Evolutionary conservation across 139 green algal genomes (phyloP), one percentile per base, ranked within the genome.

Genomic region (Chlamydomonas applanata): DNA sequence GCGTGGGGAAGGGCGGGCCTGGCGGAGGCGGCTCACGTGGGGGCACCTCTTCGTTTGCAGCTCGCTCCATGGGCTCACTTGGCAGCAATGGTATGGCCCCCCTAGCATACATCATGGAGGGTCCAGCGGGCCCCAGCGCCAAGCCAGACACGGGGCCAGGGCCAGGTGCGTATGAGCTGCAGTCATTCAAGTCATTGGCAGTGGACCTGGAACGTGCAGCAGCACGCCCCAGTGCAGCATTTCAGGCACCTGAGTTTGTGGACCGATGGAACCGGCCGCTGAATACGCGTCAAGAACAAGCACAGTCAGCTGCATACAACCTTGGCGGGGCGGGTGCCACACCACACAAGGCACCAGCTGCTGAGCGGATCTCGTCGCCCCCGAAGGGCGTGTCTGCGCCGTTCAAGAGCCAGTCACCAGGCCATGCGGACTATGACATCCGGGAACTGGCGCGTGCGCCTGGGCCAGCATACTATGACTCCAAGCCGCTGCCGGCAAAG

Each of bases 1-100:
- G 29, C 25, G 17, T 30, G 25, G 59, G 59, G 11, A 66, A 66
- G 30, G 59, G 59, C 3, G 59, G 59, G 59, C n/a, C 59, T 40
- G 59, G 59, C 9, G 59, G 59, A 19, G 59, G 59, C 22, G 30
- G 17, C 32, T 52, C 34, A 40, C 32, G 36, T 13, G 5, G 13
- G 20, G 32, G 62, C 62, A 69, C 62, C 32, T 69, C 62, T 29
- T 49, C 62, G 17, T 69, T 69, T 52, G 62, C 62, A 53, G 62
- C 32, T 11, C 62, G 62, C 14, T 69, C 62, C 30, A 53, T 30
- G 27, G 20, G 25, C 5, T 69, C 62, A 17, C 32, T 69, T 13
- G 7, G 11, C 7, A 49, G 40, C 40, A 52, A 52, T 52, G 62
- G 14, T 32, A 69, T 69, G 7, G 25, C 62, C 4, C 32, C 62